Evolutionary conservation across 2,329 filamentous ascomycete genomes (phyloP).

Genomic region (Aspergillus arachidicola): DNA sequence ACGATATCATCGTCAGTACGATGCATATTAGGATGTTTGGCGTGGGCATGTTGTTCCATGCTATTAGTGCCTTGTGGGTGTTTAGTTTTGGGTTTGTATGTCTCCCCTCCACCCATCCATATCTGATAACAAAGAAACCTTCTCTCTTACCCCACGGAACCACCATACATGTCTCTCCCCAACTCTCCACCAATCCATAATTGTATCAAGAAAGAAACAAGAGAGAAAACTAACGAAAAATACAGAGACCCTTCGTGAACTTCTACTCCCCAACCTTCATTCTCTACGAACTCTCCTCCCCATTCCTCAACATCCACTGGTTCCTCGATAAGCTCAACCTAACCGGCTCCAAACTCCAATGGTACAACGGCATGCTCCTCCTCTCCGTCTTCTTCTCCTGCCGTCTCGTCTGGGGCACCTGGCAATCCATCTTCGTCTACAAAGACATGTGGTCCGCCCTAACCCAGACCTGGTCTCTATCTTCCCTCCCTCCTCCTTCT

Average conservation of each 20-base stretch:
- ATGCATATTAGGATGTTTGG: conserved; percentile 61
- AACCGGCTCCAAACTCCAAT: conserved; percentile 63
- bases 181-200: too few relatives aligned
- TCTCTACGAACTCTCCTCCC: conserved; percentile 67
- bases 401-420: conserved; percentile 65
- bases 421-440: conserved; percentile 61
- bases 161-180: too few relatives aligned
- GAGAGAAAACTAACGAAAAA: neutral
- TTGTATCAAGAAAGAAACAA: neutral
- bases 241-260: conserved; percentile 63
- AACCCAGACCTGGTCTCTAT: conserved; percentile 42
- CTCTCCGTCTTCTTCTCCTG: conserved; percentile 63
- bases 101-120: conserved; percentile 23
- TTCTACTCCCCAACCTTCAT: conserved; percentile 68
- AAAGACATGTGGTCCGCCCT: conserved; percentile 60
- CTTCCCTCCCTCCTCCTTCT: conserved; percentile 17
- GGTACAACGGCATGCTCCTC: conserved; percentile 64
- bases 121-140: neutral
- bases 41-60: conserved; percentile 63
- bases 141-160: neutral
- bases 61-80: conserved; percentile 61
- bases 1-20: conserved; percentile 62
- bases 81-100: conserved; percentile 67
- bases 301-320: conserved; percentile 71
- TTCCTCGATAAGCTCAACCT: conserved; percentile 69